Percentiles rank a stretch among this genome's conserved stretches.
These are phyloP conservation scores for Cadophora sp. DNA, from an alignment of 2,329 filamentous ascomycete genomes.

Conservation along the genomic window DNA sequence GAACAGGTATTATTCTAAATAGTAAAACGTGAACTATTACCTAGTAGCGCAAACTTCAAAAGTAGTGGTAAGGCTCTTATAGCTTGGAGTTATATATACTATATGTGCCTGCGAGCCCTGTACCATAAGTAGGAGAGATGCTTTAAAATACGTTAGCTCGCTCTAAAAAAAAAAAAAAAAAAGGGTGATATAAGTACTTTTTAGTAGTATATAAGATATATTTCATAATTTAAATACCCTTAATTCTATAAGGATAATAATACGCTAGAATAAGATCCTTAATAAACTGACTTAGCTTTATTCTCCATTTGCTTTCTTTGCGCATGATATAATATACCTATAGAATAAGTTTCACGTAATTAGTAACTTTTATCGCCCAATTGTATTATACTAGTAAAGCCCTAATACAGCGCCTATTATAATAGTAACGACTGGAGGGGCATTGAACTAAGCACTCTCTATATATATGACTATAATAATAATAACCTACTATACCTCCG, in stretches of 20 bases:
- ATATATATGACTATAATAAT: neutral
- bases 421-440: neutral
- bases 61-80: too few relatives aligned
- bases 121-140: too few relatives aligned
- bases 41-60: too few relatives aligned
- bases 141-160: too few relatives aligned
- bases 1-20: too few relatives aligned
- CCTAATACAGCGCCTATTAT: neutral
- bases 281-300: neutral
- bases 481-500: neutral
- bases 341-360: neutral
- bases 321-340: neutral
- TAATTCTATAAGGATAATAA: neutral
- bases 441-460: neutral
- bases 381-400: neutral
- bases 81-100: too few relatives aligned
- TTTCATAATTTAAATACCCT: neutral
- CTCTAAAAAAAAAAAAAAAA: too few relatives aligned
- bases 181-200: too few relatives aligned
- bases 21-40: too few relatives aligned
- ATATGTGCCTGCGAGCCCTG: too few relatives aligned
- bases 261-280: neutral
- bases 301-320: neutral
- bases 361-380: neutral
- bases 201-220: too few relatives aligned